Base-by-base conservation (phyloP, 768 basidiomycete genomes). In the Lentinula sp. region DNA sequence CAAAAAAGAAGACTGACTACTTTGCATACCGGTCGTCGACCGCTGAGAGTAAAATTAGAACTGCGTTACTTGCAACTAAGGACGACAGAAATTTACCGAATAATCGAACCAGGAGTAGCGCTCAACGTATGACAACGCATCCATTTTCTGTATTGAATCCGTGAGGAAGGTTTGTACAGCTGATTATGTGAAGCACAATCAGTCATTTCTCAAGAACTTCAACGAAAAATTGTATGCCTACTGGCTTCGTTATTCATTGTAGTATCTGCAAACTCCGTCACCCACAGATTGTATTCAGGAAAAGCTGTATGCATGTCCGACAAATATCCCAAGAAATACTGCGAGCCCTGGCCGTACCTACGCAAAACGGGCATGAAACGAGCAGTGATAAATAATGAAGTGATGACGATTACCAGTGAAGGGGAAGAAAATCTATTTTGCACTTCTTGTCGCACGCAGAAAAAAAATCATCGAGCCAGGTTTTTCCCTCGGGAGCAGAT, bases 381-480 rank as follows among this genome's bases (percentile, higher is more conserved):
- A 32, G 12, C 48, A 12, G 20, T 9, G 28, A 23, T 10, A 23
- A 12, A 61, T 16, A 35, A 12, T 36, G 49, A 8, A 28, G 8
- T 45, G 35, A 41, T 15, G 45, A 20, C n/a, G 2, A 15, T 49
- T 56, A 76, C 74, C 74, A 76, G 55, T 76, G 74, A 57, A 74
- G 62, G 15, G 75, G 69, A 48, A 77, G 66, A 49, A 75, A 74
- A 61, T 76, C 74, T 15, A 77, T 67, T 10, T 67, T 68, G 61
- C 75, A 76, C n/a, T 66, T 72, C 13, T 46, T 42, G 18, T 68
- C 66, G 58, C 76, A 77, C 10, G 73, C 74, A 4, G 62, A 57
- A 15, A 76, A 54, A 62, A 77, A 77, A 18, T 69, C 61, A 32
- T 69, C 46, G 18, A 77, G 64, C 76, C 76, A 77, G 2, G 65